A percentile compares a stretch with the other conserved stretches of the same genome.
Conservation (phyloP, 495 filamentous ascomycete species). For the Hypoxylon lenormandii region DNA sequence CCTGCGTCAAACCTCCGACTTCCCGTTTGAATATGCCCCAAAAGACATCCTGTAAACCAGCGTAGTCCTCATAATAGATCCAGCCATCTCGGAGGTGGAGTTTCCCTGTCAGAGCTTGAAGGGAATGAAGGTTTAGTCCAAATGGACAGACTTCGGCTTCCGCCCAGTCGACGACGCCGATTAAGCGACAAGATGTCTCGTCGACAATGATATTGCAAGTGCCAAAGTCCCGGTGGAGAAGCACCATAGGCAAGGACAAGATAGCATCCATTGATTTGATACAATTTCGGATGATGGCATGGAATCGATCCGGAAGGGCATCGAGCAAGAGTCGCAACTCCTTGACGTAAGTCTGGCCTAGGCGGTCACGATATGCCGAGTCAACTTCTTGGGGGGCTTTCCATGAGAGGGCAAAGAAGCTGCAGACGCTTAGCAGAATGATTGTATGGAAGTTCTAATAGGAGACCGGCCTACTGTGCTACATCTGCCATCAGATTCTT, state of each 20-base stretch:
- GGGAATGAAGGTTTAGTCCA: conserved; percentile 56
- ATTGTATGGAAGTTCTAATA: not conserved
- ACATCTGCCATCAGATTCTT: conserved; percentile 52
- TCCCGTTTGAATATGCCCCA: conserved; percentile 54
- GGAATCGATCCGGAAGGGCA: conserved; percentile 55
- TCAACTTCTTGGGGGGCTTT: conserved; percentile 50
- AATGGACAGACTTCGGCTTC: conserved; percentile 57
- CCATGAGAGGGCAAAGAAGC: conserved; percentile 56
- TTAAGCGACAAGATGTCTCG: conserved; percentile 50
- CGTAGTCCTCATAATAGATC: conserved; percentile 55
- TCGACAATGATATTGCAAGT: conserved; percentile 57
- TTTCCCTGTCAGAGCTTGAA: conserved; percentile 52
- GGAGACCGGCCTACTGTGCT: conserved; percentile 43
- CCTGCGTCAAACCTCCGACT: conserved; percentile 49
- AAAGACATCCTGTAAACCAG: conserved; percentile 49
- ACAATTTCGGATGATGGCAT: conserved; percentile 50
- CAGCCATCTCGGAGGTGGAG: conserved; percentile 55
- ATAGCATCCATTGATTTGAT: conserved; percentile 50
- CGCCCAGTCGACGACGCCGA: conserved; percentile 60
- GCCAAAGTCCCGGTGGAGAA: conserved; percentile 56
- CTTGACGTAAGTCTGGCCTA: conserved; percentile 42
- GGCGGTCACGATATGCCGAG: conserved; percentile 39
- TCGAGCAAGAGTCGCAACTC: conserved; percentile 50
- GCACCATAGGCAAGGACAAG: conserved; percentile 57
- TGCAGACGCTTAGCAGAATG: conserved; percentile 19